Conservation (phyloP, 129 eudicot species). For the Lactuca saligna region DNA sequence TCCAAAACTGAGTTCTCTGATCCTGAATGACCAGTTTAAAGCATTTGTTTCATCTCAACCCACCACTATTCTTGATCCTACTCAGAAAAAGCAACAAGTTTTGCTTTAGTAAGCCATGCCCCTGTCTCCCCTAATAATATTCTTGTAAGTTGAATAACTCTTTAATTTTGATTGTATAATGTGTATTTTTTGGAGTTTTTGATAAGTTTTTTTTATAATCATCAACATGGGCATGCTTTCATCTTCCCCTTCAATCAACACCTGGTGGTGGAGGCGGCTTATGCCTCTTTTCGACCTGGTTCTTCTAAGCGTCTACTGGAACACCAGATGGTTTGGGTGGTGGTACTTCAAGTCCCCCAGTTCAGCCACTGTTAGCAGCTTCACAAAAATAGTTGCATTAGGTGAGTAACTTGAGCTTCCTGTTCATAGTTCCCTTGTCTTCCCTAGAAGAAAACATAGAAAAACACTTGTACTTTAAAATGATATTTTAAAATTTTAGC, state of each 20-base stretch:
- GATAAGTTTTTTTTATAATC: conserved; percentile 6
- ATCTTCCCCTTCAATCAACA: conserved; percentile 91
- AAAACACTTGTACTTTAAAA: no score
- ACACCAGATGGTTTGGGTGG: conserved; percentile 36
- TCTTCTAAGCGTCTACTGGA: conserved; percentile 41
- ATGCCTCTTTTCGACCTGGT: conserved; percentile 61
- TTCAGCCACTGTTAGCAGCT: conserved; percentile 38
- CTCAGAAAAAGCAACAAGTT: conserved; percentile 73
- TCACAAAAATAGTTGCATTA: conserved; percentile 31
- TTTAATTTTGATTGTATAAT: not conserved
- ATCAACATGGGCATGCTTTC: conserved; percentile 79
- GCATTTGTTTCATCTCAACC: conserved; percentile 34
- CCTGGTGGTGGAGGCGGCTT: conserved; percentile 58
- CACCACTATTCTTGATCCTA: conserved; percentile 39
- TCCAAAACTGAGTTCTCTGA: no score
- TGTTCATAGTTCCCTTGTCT: no score
- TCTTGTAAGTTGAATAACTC: conserved; percentile 43
- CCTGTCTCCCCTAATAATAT: conserved; percentile 70
- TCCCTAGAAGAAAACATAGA: no score
- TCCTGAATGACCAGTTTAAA: no score
- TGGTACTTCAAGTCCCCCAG: conserved; percentile 40
- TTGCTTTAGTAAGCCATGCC: conserved; percentile 77
- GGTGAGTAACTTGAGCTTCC: no score
- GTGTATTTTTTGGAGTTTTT: not conserved
- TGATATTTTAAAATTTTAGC: conserved; percentile 16